phyloP scores from a whole-genome alignment of 805 yeast genomes.

The Kodamaea neixiangensis region DNA sequence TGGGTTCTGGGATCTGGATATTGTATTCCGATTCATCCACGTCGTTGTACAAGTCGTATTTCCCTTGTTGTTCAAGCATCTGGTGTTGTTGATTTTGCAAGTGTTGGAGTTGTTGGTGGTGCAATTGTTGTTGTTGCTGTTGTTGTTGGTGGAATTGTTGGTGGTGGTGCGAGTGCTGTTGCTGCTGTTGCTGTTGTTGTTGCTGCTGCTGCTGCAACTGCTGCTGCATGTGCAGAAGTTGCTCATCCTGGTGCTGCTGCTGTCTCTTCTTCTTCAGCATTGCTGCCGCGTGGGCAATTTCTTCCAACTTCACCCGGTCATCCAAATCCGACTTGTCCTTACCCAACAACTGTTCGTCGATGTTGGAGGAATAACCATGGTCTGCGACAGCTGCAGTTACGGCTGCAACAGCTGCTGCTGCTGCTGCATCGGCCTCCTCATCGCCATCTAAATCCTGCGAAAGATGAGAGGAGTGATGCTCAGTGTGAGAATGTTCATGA shows the following conservation, averaged over 20 bases:
- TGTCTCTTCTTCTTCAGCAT: slow-evolving; percentile 20
- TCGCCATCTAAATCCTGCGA: slow-evolving; percentile 4
- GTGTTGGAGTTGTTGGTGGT: slow-evolving; percentile 27
- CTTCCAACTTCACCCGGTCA: slow-evolving; percentile 33
- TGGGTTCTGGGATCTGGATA: slow-evolving; percentile 49
- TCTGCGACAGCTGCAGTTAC: slow-evolving; percentile 13
- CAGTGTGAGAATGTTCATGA: slow-evolving; percentile 2
- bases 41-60: slow-evolving; percentile 19
- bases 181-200: slow-evolving; percentile 1
- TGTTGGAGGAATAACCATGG: slow-evolving; percentile 34
- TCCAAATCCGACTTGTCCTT: slow-evolving; percentile 10
- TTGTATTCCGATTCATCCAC: slow-evolving; percentile 42
- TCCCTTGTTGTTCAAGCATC: slow-evolving; percentile 14
- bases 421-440: slow-evolving; percentile 8
- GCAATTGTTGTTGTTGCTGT: slow-evolving; percentile 27
- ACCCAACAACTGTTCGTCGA: slow-evolving; percentile 41
- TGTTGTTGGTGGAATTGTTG: slow-evolving; percentile 22
- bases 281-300: slow-evolving; percentile 30
- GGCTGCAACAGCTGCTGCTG: slow-evolving; percentile 13
- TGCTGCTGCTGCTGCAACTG: slow-evolving; percentile 1
- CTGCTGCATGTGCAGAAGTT: slow-evolving; percentile 6
- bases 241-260: slow-evolving; percentile 5
- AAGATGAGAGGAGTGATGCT: neutral
- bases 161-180: slow-evolving; percentile 14
- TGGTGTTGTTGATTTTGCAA: slow-evolving; percentile 18